phyloP scores from a whole-genome alignment of 192 early-diverging fungal species.

The Coemansia biformis region DNA sequence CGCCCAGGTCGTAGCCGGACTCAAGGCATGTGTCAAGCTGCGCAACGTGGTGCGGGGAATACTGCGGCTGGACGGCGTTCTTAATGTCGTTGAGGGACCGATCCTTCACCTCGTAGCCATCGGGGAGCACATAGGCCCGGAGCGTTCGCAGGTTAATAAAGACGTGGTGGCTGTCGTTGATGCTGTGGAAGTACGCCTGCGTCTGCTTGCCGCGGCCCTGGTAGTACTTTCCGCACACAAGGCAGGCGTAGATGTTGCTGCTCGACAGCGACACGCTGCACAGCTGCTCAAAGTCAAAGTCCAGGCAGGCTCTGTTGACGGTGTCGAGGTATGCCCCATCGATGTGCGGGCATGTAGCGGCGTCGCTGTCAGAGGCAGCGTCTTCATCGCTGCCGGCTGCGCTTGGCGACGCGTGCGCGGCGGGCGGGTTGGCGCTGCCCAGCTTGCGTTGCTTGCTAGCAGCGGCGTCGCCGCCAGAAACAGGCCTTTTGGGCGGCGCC shows the following conservation, averaged over 20 bases:
- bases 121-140: slow-evolving; percentile 86
- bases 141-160: slow-evolving; percentile 87
- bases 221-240: slow-evolving; percentile 94
- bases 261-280: slow-evolving; percentile 93
- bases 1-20: slow-evolving; percentile 72
- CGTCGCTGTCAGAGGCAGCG: neutral
- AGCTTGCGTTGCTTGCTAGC: neutral
- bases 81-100: slow-evolving; percentile 89
- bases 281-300: slow-evolving; percentile 98
- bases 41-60: slow-evolving; percentile 60
- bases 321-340: slow-evolving; percentile 73
- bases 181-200: slow-evolving; percentile 93
- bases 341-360: slow-evolving; percentile 2
- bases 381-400: neutral
- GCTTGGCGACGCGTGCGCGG: neutral
- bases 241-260: slow-evolving; percentile 91
- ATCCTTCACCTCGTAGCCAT: slow-evolving; percentile 85
- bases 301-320: slow-evolving; percentile 77
- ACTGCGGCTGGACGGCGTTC: slow-evolving; percentile 78
- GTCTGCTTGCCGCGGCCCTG: slow-evolving; percentile 87
- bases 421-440: neutral
- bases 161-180: slow-evolving; percentile 93
- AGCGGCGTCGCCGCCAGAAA: too few species aligned
- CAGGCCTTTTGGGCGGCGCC: too few species aligned
- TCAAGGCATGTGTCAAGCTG: slow-evolving; percentile 56